Conservation (phyloP, 2,329 filamentous ascomycete genomes). For the Torrubiellomyces zombiae region DNA sequence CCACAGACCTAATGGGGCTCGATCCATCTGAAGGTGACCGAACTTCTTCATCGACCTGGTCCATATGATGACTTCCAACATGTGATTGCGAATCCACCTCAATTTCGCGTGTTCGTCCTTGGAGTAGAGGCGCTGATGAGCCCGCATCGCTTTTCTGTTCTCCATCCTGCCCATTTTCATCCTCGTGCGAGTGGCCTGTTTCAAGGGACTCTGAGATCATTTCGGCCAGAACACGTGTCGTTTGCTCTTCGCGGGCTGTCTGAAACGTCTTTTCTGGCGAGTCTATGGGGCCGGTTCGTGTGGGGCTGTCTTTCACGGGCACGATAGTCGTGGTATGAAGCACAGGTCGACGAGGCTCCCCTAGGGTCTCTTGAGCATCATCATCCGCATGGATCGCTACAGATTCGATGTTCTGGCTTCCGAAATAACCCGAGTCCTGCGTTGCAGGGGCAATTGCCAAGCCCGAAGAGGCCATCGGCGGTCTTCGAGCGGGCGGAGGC, state of each 20-base stretch:
- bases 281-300: constrained; percentile 12
- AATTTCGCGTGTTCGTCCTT: too few species aligned
- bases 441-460: too few species aligned
- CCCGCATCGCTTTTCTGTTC: too few species aligned
- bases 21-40: constrained; percentile 52
- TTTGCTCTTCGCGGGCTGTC: constrained; percentile 28
- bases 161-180: too few species aligned
- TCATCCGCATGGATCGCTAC: constrained; percentile 10
- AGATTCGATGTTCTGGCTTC: constrained; percentile 34
- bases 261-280: constrained; percentile 23
- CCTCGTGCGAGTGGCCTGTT: too few species aligned
- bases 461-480: constrained; percentile 10
- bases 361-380: constrained; percentile 7
- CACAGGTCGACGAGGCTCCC: constrained; percentile 7
- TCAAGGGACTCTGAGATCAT: too few species aligned
- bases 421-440: constrained; percentile 56
- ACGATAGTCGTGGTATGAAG: constrained; percentile 6
- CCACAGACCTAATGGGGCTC: constrained; percentile 57
- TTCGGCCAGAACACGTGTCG: constrained; percentile 8
- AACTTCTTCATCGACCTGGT: constrained; percentile 22
- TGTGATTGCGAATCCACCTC: too few species aligned
- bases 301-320: constrained; percentile 8
- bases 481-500: constrained; percentile 14
- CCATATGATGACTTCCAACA: constrained; percentile 1
- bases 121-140: too few species aligned